phyloP scores from a whole-genome alignment of 345 rosid genomes.

The Gossypium rotundifolium region DNA sequence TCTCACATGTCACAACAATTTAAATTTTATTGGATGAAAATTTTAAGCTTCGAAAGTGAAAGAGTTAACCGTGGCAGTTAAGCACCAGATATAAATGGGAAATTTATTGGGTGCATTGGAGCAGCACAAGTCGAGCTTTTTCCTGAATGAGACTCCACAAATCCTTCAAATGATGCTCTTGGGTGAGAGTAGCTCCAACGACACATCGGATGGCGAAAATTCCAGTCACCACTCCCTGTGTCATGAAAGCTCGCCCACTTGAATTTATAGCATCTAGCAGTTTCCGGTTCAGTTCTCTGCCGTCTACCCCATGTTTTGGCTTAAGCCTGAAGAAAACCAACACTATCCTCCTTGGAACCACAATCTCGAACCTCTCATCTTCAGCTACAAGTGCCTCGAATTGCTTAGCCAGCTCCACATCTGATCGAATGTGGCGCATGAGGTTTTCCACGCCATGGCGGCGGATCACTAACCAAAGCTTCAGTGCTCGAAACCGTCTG shows the following conservation, averaged over 20 bases:
- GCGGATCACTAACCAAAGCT: conserved; percentile 37
- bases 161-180: conserved; percentile 17
- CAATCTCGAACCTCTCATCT: conserved; percentile 38
- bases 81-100: background rate
- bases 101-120: background rate
- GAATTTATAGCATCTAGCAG: conserved; percentile 18
- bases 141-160: conserved; percentile 25
- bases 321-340: conserved; percentile 32
- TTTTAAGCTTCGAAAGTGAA: too few species aligned
- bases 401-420: conserved; percentile 28
- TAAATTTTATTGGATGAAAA: too few species aligned
- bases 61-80: too few species aligned
- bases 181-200: conserved; percentile 13
- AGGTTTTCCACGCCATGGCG: conserved; percentile 31
- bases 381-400: conserved; percentile 31
- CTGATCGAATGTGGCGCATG: conserved; percentile 30
- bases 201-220: conserved; percentile 15
- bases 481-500: conserved; percentile 35
- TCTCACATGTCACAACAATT: background rate
- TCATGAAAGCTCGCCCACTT: conserved; percentile 23
- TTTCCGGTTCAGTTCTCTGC: conserved; percentile 5
- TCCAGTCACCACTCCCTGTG: conserved; percentile 11
- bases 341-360: conserved; percentile 28
- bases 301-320: background rate
- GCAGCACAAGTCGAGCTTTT: background rate